Percentiles rank a stretch among this genome's conserved stretches.
phyloP scores from a whole-genome alignment of 1,139 yeast species.

The Candida glucosophila region DNA sequence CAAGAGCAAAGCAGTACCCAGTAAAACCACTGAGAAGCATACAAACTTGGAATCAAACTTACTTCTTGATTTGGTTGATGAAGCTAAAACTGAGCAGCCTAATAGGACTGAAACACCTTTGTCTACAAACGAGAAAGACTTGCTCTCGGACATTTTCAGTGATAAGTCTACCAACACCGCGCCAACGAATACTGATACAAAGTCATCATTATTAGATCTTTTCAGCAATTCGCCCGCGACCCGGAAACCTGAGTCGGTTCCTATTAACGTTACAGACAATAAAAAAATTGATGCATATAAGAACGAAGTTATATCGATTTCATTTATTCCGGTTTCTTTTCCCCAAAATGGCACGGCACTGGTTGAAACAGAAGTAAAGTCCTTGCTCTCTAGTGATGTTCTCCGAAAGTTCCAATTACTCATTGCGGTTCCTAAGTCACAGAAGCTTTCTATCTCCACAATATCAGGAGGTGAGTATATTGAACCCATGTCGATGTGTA shows the following conservation, averaged over 20 bases:
- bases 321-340: constrained; percentile 28
- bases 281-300: constrained; percentile 26
- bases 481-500: constrained; percentile 32
- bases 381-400: constrained; percentile 13
- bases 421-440: constrained; percentile 90
- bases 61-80: constrained; percentile 1
- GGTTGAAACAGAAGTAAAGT: constrained; percentile 34
- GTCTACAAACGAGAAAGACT: constrained; percentile 33
- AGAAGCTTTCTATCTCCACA: constrained; percentile 68
- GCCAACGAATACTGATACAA: constrained; percentile 7
- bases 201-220: constrained; percentile 37
- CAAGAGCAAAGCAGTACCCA: constrained; percentile 6
- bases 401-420: constrained; percentile 48
- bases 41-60: neutral
- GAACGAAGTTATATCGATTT: constrained; percentile 26
- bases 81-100: too few species aligned
- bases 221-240: constrained; percentile 20
- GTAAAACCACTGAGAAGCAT: constrained; percentile 3
- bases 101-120: too few species aligned
- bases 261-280: constrained; percentile 5
- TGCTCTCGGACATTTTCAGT: constrained; percentile 68
- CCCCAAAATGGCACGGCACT: constrained; percentile 34
- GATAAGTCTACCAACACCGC: constrained; percentile 6
- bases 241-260: constrained; percentile 6
- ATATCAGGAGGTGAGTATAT: constrained; percentile 50